These are phyloP conservation scores for Lathyrus oleraceus DNA, from an alignment of 306 rosid species.

Conservation along the genomic window DNA sequence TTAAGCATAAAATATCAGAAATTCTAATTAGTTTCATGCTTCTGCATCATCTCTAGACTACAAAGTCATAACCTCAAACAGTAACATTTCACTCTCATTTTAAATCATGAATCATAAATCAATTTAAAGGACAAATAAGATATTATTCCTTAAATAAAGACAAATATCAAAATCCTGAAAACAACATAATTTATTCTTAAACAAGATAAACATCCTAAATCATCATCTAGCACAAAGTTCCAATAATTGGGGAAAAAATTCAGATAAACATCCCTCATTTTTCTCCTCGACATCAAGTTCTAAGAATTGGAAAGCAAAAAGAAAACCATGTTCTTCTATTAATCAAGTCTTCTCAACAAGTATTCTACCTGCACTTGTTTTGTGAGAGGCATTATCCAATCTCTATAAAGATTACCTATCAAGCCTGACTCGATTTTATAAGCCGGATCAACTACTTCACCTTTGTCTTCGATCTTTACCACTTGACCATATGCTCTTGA, in stretches of 20 bases:
- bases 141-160: background rate
- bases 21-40: too few relatives aligned
- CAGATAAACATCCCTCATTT: background rate
- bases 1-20: too few relatives aligned
- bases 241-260: background rate
- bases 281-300: background rate
- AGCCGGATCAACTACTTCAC: conserved; percentile 29
- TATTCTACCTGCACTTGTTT: conserved; percentile 62
- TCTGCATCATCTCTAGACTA: too few relatives aligned
- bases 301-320: background rate
- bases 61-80: too few relatives aligned
- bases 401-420: conserved; percentile 47
- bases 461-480: conserved; percentile 26
- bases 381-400: conserved; percentile 63
- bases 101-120: too few relatives aligned
- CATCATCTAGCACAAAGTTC: background rate
- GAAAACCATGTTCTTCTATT: background rate
- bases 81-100: too few relatives aligned
- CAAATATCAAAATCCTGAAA: background rate
- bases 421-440: conserved; percentile 53
- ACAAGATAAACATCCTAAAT: background rate
- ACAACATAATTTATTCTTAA: background rate
- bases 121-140: background rate
- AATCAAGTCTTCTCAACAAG: conserved; percentile 53
- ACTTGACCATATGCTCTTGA: conserved; percentile 44